Evolutionary conservation across 495 filamentous ascomycete species (phyloP), one percentile per base, ranked within the genome.

Genomic region (Aspergillus hancockii): DNA sequence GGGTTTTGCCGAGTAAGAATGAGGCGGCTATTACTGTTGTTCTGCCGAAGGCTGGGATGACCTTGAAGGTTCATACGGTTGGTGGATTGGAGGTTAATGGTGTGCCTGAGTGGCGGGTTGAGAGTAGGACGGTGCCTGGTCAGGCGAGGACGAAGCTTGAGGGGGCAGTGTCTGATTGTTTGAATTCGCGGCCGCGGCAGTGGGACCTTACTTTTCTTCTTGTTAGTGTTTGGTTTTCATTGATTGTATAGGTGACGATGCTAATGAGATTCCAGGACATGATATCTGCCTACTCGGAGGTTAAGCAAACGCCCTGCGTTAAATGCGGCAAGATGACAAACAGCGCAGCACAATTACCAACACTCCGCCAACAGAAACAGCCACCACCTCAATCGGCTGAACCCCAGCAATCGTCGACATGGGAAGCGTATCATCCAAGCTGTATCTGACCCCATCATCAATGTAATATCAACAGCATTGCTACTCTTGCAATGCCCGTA

Each of bases 151-250:
- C 69, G 6, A 78, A 74, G 40, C 57, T 80, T 19, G 73, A 80
- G 53, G 54, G 25, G 28, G 63, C 72, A 4, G 63, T 77, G 3
- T 16, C 66, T 12, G 67, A 69, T 18, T 76, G 74, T 54, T 55
- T 80, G 45, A 73, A 73, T 51, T 66, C 71, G 0, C 67, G 77
- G 21, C 49, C 72, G 6, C 66, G 71, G 21, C 74, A 76, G 52
- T 80, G 77, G 77, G 75, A 80, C 61, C 68, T 80, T 25, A 51
- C 65, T 21, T 75, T 71, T 62, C 64, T 80, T 52, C 57, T 80
- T 47, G 77, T 80, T 62, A 63, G 75, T 70, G 47, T 3, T 8
- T 43, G 5, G 2, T 28, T 12, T 32, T 25, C 4, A 3, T n/a
- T n/a, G 8, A 4, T n/a, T 8, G 16, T 4, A 3, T 4, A 14